A percentile compares a stretch with the other conserved stretches of the same genome.
These are phyloP conservation scores for Cryphonectria naterciae DNA, from an alignment of 2,329 filamentous ascomycete genomes.

Conservation along the genomic window DNA sequence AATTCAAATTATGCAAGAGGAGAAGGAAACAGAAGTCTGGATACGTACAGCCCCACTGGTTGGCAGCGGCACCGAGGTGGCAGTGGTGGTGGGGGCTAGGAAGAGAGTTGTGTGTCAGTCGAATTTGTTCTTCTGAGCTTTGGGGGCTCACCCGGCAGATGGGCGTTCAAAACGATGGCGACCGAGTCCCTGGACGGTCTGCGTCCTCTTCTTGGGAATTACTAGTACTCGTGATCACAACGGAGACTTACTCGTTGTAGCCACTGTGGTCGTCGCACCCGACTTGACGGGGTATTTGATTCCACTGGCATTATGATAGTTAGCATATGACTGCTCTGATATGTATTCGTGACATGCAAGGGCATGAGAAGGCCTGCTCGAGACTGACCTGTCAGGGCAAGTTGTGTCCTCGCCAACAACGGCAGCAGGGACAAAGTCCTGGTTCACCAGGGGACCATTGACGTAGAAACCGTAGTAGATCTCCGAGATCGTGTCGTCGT, in stretches of 20 bases:
- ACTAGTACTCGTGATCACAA: neutral
- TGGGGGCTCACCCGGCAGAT: neutral
- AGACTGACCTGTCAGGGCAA: slow-evolving; percentile 18
- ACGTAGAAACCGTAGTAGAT: slow-evolving; percentile 28
- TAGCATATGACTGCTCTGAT: neutral
- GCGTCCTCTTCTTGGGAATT: neutral
- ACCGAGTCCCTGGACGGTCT: neutral
- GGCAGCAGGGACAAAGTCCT: slow-evolving; percentile 21
- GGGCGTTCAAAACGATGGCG: neutral
- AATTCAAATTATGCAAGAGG: neutral
- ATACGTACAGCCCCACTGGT: neutral
- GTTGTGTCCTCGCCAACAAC: slow-evolving; percentile 21
- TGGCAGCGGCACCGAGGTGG: slow-evolving; percentile 11
- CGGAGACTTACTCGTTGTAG: slow-evolving; percentile 6
- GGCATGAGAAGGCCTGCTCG: neutral
- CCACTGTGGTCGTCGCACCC: slow-evolving; percentile 16
- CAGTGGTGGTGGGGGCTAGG: slow-evolving; percentile 4
- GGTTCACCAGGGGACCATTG: slow-evolving; percentile 20
- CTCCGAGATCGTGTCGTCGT: slow-evolving; percentile 17
- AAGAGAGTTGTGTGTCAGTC: neutral
- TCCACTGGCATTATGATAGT: neutral
- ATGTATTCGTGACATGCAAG: neutral
- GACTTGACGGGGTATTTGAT: slow-evolving; percentile 26
- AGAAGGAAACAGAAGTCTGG: neutral
- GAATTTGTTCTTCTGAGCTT: neutral